phyloP scores from a whole-genome alignment of 2,329 filamentous ascomycete species.

The Sphaerostilbella broomeana region DNA sequence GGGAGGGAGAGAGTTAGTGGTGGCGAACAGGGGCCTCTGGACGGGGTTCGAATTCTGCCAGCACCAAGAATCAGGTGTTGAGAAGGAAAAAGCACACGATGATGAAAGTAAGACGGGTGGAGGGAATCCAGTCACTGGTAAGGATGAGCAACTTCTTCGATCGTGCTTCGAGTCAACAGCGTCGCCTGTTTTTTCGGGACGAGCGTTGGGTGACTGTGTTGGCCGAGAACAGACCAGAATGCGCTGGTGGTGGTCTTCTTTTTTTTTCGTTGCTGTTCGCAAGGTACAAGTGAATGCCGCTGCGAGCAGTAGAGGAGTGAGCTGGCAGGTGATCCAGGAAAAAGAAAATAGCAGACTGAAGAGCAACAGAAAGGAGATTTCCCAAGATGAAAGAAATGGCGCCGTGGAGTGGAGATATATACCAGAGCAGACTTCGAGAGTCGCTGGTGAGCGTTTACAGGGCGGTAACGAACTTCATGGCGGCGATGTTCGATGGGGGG shows the following conservation, averaged over 20 bases:
- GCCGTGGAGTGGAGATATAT: constrained; percentile 33
- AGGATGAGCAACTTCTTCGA: neutral
- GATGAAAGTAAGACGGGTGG: neutral
- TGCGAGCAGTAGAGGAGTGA: constrained; percentile 26
- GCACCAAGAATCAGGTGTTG: neutral
- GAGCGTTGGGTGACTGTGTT: constrained; percentile 5
- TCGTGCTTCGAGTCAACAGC: constrained; percentile 4
- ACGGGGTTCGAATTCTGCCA: constrained; percentile 6
- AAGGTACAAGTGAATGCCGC: constrained; percentile 49
- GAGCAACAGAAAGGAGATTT: constrained; percentile 12
- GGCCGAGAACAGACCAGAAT: constrained; percentile 1
- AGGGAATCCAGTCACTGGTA: neutral
- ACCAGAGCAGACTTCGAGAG: constrained; percentile 50
- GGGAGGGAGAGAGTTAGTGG: too few species aligned
- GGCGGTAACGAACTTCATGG: constrained; percentile 48
- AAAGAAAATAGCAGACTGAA: constrained; percentile 5
- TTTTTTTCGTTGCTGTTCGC: constrained; percentile 23
- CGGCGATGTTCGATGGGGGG: constrained; percentile 45
- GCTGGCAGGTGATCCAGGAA: neutral
- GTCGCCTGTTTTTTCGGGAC: too few species aligned
- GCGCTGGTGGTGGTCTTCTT: constrained; percentile 4
- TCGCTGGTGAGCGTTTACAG: constrained; percentile 47
- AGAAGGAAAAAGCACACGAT: neutral
- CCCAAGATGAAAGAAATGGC: constrained; percentile 24
- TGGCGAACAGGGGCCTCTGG: constrained; percentile 8